These are phyloP conservation scores for Aulographum hederae DNA, from an alignment of 2,329 filamentous ascomycete genomes.

Conservation along the genomic window DNA sequence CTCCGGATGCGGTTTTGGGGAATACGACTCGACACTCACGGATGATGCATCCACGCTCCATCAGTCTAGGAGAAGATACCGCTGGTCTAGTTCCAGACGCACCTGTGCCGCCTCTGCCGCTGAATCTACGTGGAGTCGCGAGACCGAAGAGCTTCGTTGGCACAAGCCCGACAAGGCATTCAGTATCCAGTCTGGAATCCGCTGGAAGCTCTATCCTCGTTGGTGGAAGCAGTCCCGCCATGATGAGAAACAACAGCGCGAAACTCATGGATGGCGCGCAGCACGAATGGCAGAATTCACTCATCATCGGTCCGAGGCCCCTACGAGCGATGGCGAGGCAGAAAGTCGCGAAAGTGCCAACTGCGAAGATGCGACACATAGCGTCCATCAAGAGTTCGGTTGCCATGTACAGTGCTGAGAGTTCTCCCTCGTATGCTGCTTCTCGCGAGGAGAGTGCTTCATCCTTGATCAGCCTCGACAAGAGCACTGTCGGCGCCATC, in stretches of 20 bases:
- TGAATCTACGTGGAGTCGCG: not conserved
- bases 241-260: not conserved
- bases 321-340: too few species aligned
- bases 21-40: too few species aligned
- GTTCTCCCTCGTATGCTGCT: not conserved
- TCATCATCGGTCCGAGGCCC: not conserved
- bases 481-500: not conserved
- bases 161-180: not conserved
- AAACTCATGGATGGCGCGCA: not conserved
- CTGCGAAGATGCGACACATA: not conserved
- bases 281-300: not conserved
- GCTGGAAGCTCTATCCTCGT: not conserved
- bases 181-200: not conserved
- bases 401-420: not conserved
- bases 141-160: not conserved
- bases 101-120: not conserved
- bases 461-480: not conserved
- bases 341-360: too few species aligned
- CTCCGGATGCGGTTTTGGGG: not conserved
- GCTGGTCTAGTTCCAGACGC: not conserved
- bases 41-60: not conserved
- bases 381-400: not conserved
- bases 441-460: not conserved
- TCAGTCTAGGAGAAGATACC: not conserved
- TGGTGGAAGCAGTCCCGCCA: not conserved